A percentile compares a stretch with the other conserved stretches of the same genome.
Evolutionary conservation across 2,329 filamentous ascomycete genomes (phyloP).

Genomic region (Colletotrichum incanum): DNA sequence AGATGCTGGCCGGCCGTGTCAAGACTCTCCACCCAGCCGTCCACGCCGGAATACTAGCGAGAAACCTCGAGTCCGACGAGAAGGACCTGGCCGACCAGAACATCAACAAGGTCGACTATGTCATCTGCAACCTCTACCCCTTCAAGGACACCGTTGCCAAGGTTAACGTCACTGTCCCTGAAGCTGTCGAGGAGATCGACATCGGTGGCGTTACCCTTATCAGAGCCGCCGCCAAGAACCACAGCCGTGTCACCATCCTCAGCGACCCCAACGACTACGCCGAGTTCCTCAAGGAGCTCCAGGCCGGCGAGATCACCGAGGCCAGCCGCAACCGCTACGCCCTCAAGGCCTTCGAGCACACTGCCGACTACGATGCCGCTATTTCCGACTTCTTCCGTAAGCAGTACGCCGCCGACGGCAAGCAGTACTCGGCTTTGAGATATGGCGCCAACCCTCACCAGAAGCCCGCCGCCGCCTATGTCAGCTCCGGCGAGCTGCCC

Average conservation of each 20-base stretch:
- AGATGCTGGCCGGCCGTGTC: conserved; percentile 89
- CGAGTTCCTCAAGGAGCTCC: conserved; percentile 92
- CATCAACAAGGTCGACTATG: conserved; percentile 95
- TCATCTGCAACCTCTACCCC: conserved; percentile 98
- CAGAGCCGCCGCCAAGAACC: conserved; percentile 97
- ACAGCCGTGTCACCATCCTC: conserved; percentile 93
- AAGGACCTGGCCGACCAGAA: conserved; percentile 96
- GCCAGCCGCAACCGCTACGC: conserved; percentile 90
- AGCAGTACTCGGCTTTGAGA: conserved; percentile 87
- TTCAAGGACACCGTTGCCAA: conserved; percentile 99
- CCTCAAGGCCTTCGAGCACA: conserved; percentile 98
- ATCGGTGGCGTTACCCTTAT: conserved; percentile 98
- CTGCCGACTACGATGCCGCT: conserved; percentile 94
- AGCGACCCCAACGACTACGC: conserved; percentile 95
- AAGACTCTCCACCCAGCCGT: conserved; percentile 98
- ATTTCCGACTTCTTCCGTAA: conserved; percentile 98
- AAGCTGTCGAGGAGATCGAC: conserved; percentile 99
- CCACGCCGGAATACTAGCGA: conserved; percentile 91
- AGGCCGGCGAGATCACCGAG: conserved; percentile 88
- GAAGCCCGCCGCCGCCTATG: conserved; percentile 92
- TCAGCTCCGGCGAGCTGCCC: conserved; percentile 81
- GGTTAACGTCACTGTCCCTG: conserved; percentile 95
- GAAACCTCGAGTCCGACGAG: conserved; percentile 94
- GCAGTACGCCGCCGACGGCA: conserved; percentile 90
- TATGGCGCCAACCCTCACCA: conserved; percentile 99